phyloP scores from a whole-genome alignment of 2,329 filamentous ascomycete species.

The Arthrobotrys megalospora region DNA sequence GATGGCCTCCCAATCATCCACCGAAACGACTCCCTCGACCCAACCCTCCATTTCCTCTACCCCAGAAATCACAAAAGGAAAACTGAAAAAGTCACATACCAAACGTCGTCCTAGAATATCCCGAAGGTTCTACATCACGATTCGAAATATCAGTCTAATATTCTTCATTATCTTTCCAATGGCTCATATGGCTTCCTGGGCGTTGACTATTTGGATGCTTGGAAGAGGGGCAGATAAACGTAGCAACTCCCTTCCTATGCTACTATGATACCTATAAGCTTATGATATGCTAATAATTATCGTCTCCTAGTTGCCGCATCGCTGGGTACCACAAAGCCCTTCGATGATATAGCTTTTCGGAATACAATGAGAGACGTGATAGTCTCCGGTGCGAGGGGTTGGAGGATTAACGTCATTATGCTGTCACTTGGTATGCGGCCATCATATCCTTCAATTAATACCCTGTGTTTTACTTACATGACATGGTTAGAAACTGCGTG shows the following conservation, averaged over 20 bases:
- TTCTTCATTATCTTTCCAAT: slow-evolving; percentile 40
- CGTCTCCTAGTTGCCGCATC: slow-evolving; percentile 4
- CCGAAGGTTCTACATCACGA: slow-evolving; percentile 3
- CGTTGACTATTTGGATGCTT: slow-evolving; percentile 19
- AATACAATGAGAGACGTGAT: not conserved
- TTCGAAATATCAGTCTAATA: slow-evolving; percentile 3
- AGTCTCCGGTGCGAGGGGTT: not conserved
- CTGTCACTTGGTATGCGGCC: slow-evolving; percentile 17
- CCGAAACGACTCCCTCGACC: not conserved
- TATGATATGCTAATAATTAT: not conserved
- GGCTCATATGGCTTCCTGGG: slow-evolving; percentile 45
- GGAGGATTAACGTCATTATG: slow-evolving; percentile 45
- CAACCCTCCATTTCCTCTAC: not conserved
- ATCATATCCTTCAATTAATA: not conserved
- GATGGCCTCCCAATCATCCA: not conserved
- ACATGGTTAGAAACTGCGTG: slow-evolving; percentile 20
- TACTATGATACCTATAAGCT: not conserved
- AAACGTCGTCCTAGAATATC: not conserved
- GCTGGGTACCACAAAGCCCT: slow-evolving; percentile 8
- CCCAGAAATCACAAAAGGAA: not conserved
- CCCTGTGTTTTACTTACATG: not conserved
- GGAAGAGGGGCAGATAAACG: slow-evolving; percentile 14
- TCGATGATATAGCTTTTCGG: slow-evolving; percentile 1
- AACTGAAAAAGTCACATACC: not conserved
- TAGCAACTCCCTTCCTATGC: not conserved